Evolutionary conservation across 108 stramenopile species (phyloP).

Genomic region (Pseudonitzschia pungens): DNA sequence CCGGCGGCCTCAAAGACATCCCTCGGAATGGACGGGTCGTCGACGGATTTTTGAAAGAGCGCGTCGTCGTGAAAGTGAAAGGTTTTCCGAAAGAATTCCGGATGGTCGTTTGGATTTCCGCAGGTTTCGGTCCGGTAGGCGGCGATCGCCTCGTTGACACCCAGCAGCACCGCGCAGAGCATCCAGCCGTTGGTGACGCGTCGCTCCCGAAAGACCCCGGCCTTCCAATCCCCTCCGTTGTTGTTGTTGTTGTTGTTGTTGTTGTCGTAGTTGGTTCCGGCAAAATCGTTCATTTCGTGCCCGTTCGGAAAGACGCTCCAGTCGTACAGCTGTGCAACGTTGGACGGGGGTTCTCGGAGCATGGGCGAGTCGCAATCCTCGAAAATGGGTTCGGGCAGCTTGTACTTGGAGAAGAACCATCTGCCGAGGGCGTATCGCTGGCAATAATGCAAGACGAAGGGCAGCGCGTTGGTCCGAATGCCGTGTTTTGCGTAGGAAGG

Average conservation of each 20-base stretch:
- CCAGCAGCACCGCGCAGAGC: slow-evolving; percentile 63
- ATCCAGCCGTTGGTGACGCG: slow-evolving; percentile 25
- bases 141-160: slow-evolving; percentile 69
- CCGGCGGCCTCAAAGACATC: not conserved
- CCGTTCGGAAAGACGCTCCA: slow-evolving; percentile 9
- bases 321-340: slow-evolving; percentile 33
- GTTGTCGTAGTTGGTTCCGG: not conserved
- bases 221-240: not conserved
- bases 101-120: not conserved
- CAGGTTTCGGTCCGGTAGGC: slow-evolving; percentile 71
- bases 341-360: slow-evolving; percentile 55
- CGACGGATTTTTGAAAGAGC: not conserved
- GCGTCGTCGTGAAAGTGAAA: slow-evolving; percentile 17
- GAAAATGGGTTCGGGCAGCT: slow-evolving; percentile 43
- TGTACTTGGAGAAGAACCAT: slow-evolving; percentile 59
- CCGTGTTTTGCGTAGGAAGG: slow-evolving; percentile 3
- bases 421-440: slow-evolving; percentile 48
- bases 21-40: slow-evolving; percentile 5
- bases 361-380: slow-evolving; percentile 61
- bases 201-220: not conserved
- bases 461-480: slow-evolving; percentile 16
- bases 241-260: not conserved
- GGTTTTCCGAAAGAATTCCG: not conserved
- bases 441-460: slow-evolving; percentile 62
- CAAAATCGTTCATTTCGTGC: slow-evolving; percentile 11